phyloP scores from a whole-genome alignment of 768 basidiomycete genomes.

The Calocybe gangraenosa region DNA sequence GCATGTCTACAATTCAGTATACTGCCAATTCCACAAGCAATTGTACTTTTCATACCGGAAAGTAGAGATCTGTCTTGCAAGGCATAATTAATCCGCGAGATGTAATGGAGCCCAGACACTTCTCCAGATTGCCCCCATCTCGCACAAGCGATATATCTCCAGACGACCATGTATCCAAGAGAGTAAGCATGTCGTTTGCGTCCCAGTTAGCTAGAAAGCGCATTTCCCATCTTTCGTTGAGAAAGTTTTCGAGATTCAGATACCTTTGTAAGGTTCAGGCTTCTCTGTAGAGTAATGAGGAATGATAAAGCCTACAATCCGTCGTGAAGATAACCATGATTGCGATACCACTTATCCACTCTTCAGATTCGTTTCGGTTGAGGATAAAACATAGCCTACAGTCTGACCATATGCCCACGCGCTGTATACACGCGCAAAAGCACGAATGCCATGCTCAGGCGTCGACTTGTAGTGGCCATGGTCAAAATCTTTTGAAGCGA shows the following conservation, averaged over 20 bases:
- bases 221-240: constrained; percentile 50
- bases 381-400: constrained; percentile 23
- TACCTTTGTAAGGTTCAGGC: constrained; percentile 26
- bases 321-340: constrained; percentile 38
- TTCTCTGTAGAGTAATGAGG: not conserved
- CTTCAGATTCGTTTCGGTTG: not conserved
- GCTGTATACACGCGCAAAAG: constrained; percentile 52
- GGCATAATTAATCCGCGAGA: constrained; percentile 57
- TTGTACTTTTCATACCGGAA: constrained; percentile 33
- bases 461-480: constrained; percentile 45
- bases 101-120: constrained; percentile 37
- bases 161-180: constrained; percentile 46
- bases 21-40: constrained; percentile 1
- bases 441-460: constrained; percentile 48
- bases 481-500: constrained; percentile 52
- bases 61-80: constrained; percentile 55
- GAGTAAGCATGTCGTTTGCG: constrained; percentile 49
- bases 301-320: constrained; percentile 28
- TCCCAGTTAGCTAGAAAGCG: constrained; percentile 42
- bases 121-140: constrained; percentile 38
- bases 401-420: constrained; percentile 60
- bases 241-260: constrained; percentile 42
- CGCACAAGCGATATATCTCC: constrained; percentile 44
- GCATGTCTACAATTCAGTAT: not conserved
- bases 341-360: constrained; percentile 47